Base-by-base conservation (phyloP, 148 eudicot genomes). In the Limonium bicolor region DNA sequence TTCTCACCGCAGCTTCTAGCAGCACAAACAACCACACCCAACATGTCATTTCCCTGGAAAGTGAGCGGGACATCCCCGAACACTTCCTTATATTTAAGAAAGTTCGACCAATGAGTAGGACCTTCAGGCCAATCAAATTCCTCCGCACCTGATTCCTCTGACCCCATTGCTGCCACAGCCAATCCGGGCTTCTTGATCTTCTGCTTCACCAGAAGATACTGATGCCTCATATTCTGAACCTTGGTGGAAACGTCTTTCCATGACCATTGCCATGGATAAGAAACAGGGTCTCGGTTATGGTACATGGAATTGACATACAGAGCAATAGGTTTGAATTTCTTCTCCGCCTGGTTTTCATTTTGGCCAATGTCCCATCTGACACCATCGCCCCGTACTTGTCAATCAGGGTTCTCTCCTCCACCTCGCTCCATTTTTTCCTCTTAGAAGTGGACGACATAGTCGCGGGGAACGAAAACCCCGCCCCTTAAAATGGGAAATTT, bases 151-250 rank as follows among this genome's bases (percentile, higher is more conserved):
- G 63, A 53, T 57, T 51, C 61, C 12, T 59, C 49, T n/a, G n/a
- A n/a, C n/a, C n/a, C n/a, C n/a, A n/a, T n/a, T n/a, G n/a, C n/a
- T 18, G 59, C 74, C 17, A 56, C 51, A 10, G 58, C 56, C 45
- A 57, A 43, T 19, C 69, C 85, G 4, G 64, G 58, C 65, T 68
- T 82, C 72, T 77, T 87, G 39, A 88, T 80, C 77, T 88, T 88
- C 42, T 88, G 96, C 78, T 88, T 88, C 27, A 79, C 96, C 36
- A 82, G 48, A 22, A 85, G 54, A 69, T 79, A 88, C 67, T 83
- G 96, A 55, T 88, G 96, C 69, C 94, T 77, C 96, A 83, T 88
- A 59, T 88, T 88, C 54, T 88, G 96, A 27, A 88, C 94, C 50
- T 88, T 88, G 52, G 82, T 78, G 1, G 96, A 86, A 0, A 86